Conservation (phyloP, 2,329 filamentous ascomycete genomes). For the Coniochaeta hoffmannii region DNA sequence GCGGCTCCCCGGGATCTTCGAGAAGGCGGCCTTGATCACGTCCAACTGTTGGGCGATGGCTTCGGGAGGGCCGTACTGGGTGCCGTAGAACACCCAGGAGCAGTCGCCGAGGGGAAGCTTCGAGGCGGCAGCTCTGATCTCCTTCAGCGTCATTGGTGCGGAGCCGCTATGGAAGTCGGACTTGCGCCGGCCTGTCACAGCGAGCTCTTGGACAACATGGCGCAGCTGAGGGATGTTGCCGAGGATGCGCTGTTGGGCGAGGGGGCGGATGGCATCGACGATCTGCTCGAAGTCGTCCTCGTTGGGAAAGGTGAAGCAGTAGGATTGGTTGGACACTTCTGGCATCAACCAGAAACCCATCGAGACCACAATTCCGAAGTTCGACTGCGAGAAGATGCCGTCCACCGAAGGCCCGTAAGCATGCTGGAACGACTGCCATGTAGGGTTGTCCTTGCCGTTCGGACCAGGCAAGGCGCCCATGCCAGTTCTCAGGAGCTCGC, state of each 20-base stretch:
- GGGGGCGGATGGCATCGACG: slow-evolving; percentile 28
- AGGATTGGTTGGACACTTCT: slow-evolving; percentile 24
- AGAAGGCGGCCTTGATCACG: slow-evolving; percentile 35
- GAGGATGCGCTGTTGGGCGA: slow-evolving; percentile 32
- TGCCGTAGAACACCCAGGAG: slow-evolving; percentile 44
- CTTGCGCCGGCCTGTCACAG: slow-evolving; percentile 30
- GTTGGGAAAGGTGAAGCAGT: slow-evolving; percentile 32
- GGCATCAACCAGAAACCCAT: slow-evolving; percentile 42
- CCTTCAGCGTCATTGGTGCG: slow-evolving; percentile 21
- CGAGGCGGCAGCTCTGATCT: slow-evolving; percentile 22
- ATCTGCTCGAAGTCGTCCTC: slow-evolving; percentile 27
- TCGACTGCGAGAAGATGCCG: slow-evolving; percentile 44
- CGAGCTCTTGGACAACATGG: slow-evolving; percentile 35
- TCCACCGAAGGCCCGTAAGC: slow-evolving; percentile 33
- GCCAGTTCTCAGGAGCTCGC: slow-evolving; percentile 36
- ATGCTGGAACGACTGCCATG: slow-evolving; percentile 30
- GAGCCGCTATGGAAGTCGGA: slow-evolving; percentile 18
- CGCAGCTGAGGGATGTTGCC: slow-evolving; percentile 40
- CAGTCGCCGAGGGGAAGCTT: slow-evolving; percentile 31
- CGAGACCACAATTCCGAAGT: slow-evolving; percentile 46
- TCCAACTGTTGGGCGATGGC: slow-evolving; percentile 24
- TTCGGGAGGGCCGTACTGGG: slow-evolving; percentile 27
- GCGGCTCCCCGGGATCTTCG: slow-evolving; percentile 29
- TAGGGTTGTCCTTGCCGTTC: slow-evolving; percentile 26
- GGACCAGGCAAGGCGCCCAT: slow-evolving; percentile 38